A percentile compares a stretch with the other conserved stretches of the same genome.
Conservation (phyloP, 2,329 filamentous ascomycete genomes). For the Fusarium sambucinum region DNA sequence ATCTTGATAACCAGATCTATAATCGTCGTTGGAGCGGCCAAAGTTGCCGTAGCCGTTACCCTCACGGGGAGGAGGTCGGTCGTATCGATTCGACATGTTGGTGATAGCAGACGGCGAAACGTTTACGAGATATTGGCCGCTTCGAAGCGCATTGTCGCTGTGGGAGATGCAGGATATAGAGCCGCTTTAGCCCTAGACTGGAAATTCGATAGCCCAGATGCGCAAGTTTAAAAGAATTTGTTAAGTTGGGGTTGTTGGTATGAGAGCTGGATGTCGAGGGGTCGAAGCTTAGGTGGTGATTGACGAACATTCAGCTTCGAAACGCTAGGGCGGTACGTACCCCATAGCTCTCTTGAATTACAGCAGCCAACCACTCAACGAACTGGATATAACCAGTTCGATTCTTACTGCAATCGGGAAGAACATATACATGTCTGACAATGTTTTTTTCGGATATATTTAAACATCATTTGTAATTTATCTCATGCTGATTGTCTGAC, state of each 20-base stretch:
- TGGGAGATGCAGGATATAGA: neutral
- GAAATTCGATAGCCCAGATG: neutral
- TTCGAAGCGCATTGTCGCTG: constrained; percentile 44
- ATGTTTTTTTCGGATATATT: neutral
- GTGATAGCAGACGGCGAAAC: constrained; percentile 20
- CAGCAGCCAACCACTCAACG: constrained; percentile 4
- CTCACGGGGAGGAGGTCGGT: constrained; percentile 55
- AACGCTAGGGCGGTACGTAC: constrained; percentile 30
- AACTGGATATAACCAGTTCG: neutral
- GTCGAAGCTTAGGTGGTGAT: constrained; percentile 18
- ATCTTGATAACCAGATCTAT: constrained; percentile 55
- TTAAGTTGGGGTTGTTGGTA: constrained; percentile 8
- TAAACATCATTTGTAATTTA: neutral
- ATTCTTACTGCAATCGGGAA: neutral
- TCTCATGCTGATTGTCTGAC: neutral
- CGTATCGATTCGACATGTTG: constrained; percentile 66
- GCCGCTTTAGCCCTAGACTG: neutral
- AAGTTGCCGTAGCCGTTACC: constrained; percentile 62
- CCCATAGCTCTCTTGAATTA: neutral
- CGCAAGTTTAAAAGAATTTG: neutral
- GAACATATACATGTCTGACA: too few species aligned
- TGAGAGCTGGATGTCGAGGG: constrained; percentile 30
- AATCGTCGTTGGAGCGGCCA: constrained; percentile 59
- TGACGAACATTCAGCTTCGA: constrained; percentile 15
- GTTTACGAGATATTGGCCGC: constrained; percentile 31